Evolutionary conservation across 495 filamentous ascomycete species (phyloP), one percentile per base, ranked within the genome.

Genomic region (Aspergillus hancockii): DNA sequence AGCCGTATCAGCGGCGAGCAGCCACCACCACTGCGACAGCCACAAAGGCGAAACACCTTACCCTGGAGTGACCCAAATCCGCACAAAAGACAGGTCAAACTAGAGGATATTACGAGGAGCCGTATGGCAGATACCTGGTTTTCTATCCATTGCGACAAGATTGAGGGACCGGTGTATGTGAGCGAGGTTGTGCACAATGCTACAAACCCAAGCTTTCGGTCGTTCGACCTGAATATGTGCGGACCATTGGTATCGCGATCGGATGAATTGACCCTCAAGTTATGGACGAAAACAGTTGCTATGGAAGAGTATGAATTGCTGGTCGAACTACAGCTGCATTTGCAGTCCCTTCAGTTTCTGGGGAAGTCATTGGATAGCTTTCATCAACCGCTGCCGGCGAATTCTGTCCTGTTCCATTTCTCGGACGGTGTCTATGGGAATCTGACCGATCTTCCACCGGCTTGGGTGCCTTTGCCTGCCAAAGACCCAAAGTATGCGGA

Each of bases 121-220:
- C 83, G 85, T 54, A 87, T 95, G 77, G 90, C 86, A n/a, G 90
- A 97, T 71, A 84, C 86, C 10, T 97, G 96, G 82, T 95, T 96
- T 70, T 88, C 90, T 0, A 72, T 98, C 23, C 93, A 97, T 73
- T 84, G 83, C 58, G 79, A 81, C 8, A 81, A 75, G 1, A 70
- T 81, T 47, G 72, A 82, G 38, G 87, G 90, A 19, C 93, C 94
- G 0, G 73, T 98, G 22, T 98, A 98, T 70, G 85, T 96, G 68
- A 97, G 92, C 73, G 94, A 98, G 75, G 76, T 89, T 41, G 79
- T 86, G 16, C 82, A 89, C 59, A 85, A 85, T 68, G 83, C 90
- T 16, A 93, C 90, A 81, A 98, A 98, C 73, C 93, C 93, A 41
- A 90, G 85, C 66, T 98, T 97, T 69, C 85, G 87, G 41, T 85